Evolutionary conservation across 2,329 filamentous ascomycete genomes (phyloP).

Genomic region (Apiospora koreana): DNA sequence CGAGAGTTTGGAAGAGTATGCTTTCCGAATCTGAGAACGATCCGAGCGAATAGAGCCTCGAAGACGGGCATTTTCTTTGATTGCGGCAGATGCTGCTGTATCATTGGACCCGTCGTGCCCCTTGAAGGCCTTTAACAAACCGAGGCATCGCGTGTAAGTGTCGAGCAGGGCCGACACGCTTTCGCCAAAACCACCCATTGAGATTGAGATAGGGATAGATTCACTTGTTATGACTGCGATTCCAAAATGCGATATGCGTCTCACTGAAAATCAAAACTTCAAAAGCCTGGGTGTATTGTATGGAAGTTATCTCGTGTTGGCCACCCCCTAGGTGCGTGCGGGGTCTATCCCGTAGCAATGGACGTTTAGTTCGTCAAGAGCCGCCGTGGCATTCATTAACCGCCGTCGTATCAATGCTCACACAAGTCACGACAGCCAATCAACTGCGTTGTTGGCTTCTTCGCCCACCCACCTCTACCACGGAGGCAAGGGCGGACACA

Average conservation of each 20-base stretch:
- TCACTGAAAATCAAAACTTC: background rate
- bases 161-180: constrained; percentile 46
- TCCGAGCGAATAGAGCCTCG: constrained; percentile 40
- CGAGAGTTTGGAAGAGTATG: constrained; percentile 43
- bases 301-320: background rate
- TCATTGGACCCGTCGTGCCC: constrained; percentile 15
- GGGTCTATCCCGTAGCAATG: background rate
- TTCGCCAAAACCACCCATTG: constrained; percentile 43
- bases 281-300: background rate
- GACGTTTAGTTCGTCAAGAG: background rate
- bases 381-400: background rate
- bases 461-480: background rate
- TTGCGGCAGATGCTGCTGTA: constrained; percentile 18
- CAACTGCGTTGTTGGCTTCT: background rate
- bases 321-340: background rate
- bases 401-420: background rate
- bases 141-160: constrained; percentile 48
- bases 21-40: constrained; percentile 41
- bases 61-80: constrained; percentile 30
- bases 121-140: constrained; percentile 40
- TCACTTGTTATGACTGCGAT: background rate
- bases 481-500: background rate
- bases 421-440: background rate
- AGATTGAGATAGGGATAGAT: background rate
- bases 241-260: background rate